phyloP scores from a whole-genome alignment of 2,329 filamentous ascomycete genomes.

The Magnaporthiopsis rhizophila region DNA sequence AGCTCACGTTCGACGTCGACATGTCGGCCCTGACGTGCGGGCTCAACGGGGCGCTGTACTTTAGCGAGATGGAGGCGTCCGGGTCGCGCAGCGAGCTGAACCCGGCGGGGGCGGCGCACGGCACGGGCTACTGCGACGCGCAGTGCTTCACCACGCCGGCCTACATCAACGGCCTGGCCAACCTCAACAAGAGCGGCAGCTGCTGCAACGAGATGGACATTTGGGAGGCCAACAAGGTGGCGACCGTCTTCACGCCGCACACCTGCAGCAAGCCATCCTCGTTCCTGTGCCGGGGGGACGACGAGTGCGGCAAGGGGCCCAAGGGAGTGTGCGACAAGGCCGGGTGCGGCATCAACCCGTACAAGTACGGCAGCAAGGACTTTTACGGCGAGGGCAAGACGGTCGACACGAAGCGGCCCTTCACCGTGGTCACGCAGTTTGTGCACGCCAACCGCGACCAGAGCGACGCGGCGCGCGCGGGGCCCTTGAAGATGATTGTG shows the following conservation, averaged over 20 bases:
- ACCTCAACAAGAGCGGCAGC: constrained; percentile 26
- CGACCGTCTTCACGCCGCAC: constrained; percentile 31
- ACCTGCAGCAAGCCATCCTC: constrained; percentile 29
- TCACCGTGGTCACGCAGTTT: constrained; percentile 41
- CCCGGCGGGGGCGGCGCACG: constrained; percentile 46
- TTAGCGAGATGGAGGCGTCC: constrained; percentile 51
- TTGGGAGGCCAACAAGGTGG: constrained; percentile 33
- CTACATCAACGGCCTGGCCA: constrained; percentile 28
- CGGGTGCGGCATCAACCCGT: constrained; percentile 28
- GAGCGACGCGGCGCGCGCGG: constrained; percentile 10
- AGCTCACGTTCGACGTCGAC: constrained; percentile 59
- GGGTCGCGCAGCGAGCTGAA: constrained; percentile 44
- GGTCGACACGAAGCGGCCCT: constrained; percentile 20
- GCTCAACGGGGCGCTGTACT: constrained; percentile 55
- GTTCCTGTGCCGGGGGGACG: constrained; percentile 25
- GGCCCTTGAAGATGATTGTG: constrained; percentile 34
- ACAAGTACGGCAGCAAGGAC: constrained; percentile 18
- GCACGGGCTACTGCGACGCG: constrained; percentile 50
- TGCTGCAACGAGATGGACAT: constrained; percentile 40
- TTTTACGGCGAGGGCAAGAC: constrained; percentile 16
- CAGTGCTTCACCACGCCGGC: constrained; percentile 33
- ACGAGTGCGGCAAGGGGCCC: constrained; percentile 12
- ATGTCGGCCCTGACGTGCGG: constrained; percentile 54
- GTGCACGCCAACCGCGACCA: constrained; percentile 18
- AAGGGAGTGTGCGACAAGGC: constrained; percentile 22